Conservation (phyloP, 2,329 filamentous ascomycete species). For the Periconia digitata region DNA sequence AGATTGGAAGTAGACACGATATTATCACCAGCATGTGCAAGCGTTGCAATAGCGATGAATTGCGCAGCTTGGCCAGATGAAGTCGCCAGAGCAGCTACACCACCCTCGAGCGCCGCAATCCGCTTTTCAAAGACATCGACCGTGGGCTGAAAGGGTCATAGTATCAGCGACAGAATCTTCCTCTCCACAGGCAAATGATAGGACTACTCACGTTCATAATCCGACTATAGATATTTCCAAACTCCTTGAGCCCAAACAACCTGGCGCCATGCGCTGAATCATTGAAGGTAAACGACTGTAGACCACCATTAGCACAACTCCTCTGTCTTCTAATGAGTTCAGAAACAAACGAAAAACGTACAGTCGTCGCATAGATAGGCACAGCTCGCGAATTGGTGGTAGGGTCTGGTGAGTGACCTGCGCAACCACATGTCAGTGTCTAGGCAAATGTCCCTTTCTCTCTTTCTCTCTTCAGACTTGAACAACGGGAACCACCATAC, state of each 20-base stretch:
- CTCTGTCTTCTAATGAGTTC: neutral
- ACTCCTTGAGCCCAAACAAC: conserved; percentile 94
- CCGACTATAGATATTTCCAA: conserved; percentile 96
- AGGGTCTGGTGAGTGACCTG: conserved; percentile 76
- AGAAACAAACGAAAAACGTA: conserved; percentile 31
- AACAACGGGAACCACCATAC: conserved; percentile 27
- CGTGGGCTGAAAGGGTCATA: conserved; percentile 64
- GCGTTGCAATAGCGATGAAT: conserved; percentile 82
- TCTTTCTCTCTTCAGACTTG: neutral
- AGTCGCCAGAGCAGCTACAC: conserved; percentile 80
- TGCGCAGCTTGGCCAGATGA: conserved; percentile 88
- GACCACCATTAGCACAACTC: conserved; percentile 10
- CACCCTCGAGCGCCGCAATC: conserved; percentile 92
- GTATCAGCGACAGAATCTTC: neutral
- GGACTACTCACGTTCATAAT: conserved; percentile 77
- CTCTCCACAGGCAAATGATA: neutral
- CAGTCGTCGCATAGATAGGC: conserved; percentile 93
- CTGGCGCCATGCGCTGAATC: conserved; percentile 93
- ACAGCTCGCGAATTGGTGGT: conserved; percentile 86
- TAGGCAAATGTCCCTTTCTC: neutral
- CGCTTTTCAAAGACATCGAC: conserved; percentile 96
- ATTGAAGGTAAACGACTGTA: conserved; percentile 86
- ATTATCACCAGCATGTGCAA: conserved; percentile 89
- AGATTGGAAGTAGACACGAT: conserved; percentile 88
- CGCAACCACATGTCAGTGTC: conserved; percentile 5